Evolutionary conservation across 352 stramenopile species (phyloP), one percentile per base, ranked within the genome.

Genomic region (Elongisporangium anandrum): DNA sequence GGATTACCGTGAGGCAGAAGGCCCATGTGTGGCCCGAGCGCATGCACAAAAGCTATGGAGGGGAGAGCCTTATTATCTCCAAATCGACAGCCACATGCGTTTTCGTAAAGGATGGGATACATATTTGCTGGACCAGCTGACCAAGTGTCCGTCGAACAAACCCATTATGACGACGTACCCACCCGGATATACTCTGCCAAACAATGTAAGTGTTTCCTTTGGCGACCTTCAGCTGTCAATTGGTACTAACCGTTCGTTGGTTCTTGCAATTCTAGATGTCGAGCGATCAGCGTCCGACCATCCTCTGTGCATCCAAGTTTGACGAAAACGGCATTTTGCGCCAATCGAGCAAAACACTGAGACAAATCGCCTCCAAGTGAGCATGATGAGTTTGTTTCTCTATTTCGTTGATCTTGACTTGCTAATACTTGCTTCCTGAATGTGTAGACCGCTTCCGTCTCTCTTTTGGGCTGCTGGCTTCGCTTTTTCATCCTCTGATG

Each of bases 11-110:
- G 60, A 95, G 45, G 92, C 96, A 17, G 85, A 85, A 4, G 94
- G 94, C 17, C 96, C 95, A 16, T 98, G 90, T 62, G 91, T 95
- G 29, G 94, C 95, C 29, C 81, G 95, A 29, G 67, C 76, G 34
- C 66, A 91, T 5, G 79, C 80, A 10, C 89, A 98, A 69, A 69
- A 69, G 20, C 66, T 98, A 2, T 96, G 82, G 65, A 52, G 76
- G 17, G 81, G 74, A 22, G 94, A 99, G 67, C 45, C 78, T 13
- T 98, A 92, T 66, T 81, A 97, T 38, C 79, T 99, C 4, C 94
- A 98, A 68, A 97, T 98, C 63, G 96, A 99, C 68, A 97, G 92
- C 56, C 96, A 98, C 72, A 99, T 97, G 82, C 81, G 92, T 1
- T 84, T 94, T 45, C 77, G 77, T 7, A 55, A 52, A 13, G 72